These are phyloP conservation scores for Chrysopogon serrulatus DNA, from an alignment of 176 grass and related monocot species.

Conservation along the genomic window DNA sequence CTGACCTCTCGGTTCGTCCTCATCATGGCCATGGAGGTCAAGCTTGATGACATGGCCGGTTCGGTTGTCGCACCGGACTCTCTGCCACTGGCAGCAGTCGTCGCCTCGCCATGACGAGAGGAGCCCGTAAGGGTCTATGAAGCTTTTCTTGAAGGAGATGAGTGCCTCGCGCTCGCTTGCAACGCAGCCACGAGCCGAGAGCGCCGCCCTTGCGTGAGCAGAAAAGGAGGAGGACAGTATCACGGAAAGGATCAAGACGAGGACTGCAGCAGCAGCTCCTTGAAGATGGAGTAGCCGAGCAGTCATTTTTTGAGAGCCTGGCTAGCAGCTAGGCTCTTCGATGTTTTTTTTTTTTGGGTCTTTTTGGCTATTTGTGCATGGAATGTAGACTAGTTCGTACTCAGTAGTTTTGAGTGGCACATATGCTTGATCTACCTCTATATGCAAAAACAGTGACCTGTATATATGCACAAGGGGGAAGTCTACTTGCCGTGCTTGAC, in stretches of 20 bases:
- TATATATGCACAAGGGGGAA: too few species aligned
- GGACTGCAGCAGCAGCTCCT: background rate
- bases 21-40: background rate
- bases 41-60: slow-evolving; percentile 18
- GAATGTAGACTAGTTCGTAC: too few species aligned
- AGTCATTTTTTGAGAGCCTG: background rate
- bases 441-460: too few species aligned
- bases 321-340: background rate
- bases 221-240: background rate
- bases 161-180: background rate
- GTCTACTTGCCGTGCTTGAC: background rate
- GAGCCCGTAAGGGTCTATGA: background rate
- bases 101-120: slow-evolving; percentile 16
- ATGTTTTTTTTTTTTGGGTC: slow-evolving; percentile 19
- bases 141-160: slow-evolving; percentile 8
- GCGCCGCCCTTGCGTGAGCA: background rate
- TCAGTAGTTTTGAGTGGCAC: background rate
- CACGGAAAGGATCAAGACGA: background rate
- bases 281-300: background rate
- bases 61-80: background rate
- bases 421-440: background rate
- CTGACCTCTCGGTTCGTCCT: background rate
- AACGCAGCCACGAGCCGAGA: background rate
- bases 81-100: slow-evolving; percentile 22
- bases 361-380: background rate